Percentiles rank a stretch among this genome's conserved stretches.
These are phyloP conservation scores for Verticillium nubilum DNA, from an alignment of 2,329 filamentous ascomycete genomes.

Conservation along the genomic window DNA sequence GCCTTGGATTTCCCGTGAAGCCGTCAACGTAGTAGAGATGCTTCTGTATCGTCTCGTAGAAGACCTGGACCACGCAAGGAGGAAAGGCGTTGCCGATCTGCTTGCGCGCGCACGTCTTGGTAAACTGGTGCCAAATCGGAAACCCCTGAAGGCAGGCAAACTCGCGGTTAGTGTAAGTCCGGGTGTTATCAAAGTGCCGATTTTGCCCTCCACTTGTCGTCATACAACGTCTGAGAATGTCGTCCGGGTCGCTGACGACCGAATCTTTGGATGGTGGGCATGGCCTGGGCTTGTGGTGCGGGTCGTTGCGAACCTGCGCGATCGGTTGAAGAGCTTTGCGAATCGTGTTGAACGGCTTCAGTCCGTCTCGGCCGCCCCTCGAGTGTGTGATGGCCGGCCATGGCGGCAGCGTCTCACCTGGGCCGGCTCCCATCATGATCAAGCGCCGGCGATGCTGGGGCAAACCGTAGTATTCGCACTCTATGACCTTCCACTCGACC, in stretches of 20 bases:
- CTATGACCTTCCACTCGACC: slow-evolving; percentile 60
- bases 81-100: slow-evolving; percentile 82
- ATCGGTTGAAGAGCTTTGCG: slow-evolving; percentile 33
- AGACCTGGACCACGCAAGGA: slow-evolving; percentile 44
- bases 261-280: slow-evolving; percentile 11
- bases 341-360: slow-evolving; percentile 38
- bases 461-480: slow-evolving; percentile 43
- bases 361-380: slow-evolving; percentile 23
- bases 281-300: neutral
- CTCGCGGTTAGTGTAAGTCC: slow-evolving; percentile 63
- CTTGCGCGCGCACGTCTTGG: slow-evolving; percentile 37
- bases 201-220: slow-evolving; percentile 59
- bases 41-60: slow-evolving; percentile 42
- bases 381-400: slow-evolving; percentile 61
- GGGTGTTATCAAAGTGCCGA: slow-evolving; percentile 58
- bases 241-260: slow-evolving; percentile 30
- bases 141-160: slow-evolving; percentile 67
- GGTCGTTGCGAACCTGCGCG: slow-evolving; percentile 15
- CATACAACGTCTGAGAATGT: slow-evolving; percentile 50
- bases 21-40: slow-evolving; percentile 41
- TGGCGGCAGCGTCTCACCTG: slow-evolving; percentile 63
- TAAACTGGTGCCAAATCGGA: slow-evolving; percentile 55
- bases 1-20: neutral
- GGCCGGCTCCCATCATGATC: slow-evolving; percentile 54
- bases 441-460: slow-evolving; percentile 45